Evolutionary conservation across 2,329 filamentous ascomycete genomes (phyloP).

Genomic region (Hysterium pulicare): DNA sequence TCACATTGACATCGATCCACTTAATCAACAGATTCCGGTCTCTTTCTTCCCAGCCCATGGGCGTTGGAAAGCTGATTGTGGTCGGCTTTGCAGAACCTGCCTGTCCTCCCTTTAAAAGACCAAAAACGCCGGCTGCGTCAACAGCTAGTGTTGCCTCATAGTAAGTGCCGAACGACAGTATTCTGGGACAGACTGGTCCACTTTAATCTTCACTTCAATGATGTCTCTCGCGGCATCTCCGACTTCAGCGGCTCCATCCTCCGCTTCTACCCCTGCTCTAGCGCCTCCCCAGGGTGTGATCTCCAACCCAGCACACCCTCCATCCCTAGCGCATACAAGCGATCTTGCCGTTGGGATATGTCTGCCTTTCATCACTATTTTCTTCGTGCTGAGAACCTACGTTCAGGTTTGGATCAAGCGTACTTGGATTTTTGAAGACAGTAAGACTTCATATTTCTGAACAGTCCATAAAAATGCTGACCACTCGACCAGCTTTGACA

Average conservation of each 20-base stretch:
- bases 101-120: no score
- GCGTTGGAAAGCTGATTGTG: conserved; percentile 66
- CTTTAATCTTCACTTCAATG: no score
- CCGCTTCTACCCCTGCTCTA: conserved; percentile 11
- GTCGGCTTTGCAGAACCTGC: no score
- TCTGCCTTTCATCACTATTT: conserved; percentile 7
- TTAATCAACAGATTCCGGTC: conserved; percentile 70
- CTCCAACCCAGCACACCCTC: conserved; percentile 9
- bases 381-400: conserved; percentile 2
- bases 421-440: conserved; percentile 7
- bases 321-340: conserved; percentile 5
- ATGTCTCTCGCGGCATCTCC: neutral
- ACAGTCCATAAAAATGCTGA: neutral
- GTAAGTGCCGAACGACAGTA: no score
- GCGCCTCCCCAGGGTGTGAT: conserved; percentile 9
- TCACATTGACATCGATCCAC: conserved; percentile 63
- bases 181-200: no score
- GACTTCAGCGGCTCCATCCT: conserved; percentile 3
- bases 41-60: conserved; percentile 66
- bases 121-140: no score
- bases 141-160: no score
- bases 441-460: neutral
- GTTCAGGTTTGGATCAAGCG: conserved; percentile 7
- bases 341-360: conserved; percentile 8
- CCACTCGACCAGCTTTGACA: neutral